These are phyloP conservation scores for Irpex sp. DNA, from an alignment of 1,284 basidiomycete species.

Conservation along the genomic window DNA sequence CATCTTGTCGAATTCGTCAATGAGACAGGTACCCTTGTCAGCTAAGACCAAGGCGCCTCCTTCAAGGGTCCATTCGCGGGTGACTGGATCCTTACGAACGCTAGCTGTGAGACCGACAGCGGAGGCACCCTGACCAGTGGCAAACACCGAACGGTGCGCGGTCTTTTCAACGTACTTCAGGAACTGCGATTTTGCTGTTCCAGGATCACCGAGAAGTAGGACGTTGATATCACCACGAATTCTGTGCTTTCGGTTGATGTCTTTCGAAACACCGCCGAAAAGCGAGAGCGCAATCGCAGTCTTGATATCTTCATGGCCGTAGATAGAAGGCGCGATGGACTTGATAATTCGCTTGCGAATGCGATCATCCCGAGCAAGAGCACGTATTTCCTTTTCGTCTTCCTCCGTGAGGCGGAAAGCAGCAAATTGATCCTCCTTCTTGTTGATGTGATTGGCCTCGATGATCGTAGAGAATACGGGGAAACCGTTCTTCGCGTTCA, in stretches of 20 bases:
- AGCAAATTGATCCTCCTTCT: conserved; percentile 94
- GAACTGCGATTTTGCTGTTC: conserved; percentile 99
- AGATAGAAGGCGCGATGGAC: conserved; percentile 97
- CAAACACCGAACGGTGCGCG: conserved; percentile 95
- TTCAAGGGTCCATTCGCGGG: conserved; percentile 97
- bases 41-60: conserved; percentile 96
- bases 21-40: conserved; percentile 98
- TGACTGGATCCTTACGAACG: conserved; percentile 96
- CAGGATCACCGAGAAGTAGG: conserved; percentile 93
- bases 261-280: conserved; percentile 92
- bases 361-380: conserved; percentile 85
- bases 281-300: conserved; percentile 94
- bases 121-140: conserved; percentile 96
- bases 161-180: conserved; percentile 99
- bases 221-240: conserved; percentile 98
- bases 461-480: conserved; percentile 98
- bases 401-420: conserved; percentile 96
- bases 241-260: conserved; percentile 94
- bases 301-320: conserved; percentile 99
- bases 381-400: conserved; percentile 89
- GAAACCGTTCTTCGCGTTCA: conserved; percentile 99
- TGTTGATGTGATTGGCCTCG: conserved; percentile 97
- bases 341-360: conserved; percentile 98
- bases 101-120: conserved; percentile 98
- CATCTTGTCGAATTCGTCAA: conserved; percentile 99